These are phyloP conservation scores for Aureococcus anophagefferens DNA, from an alignment of 108 stramenopile genomes.

Conservation along the genomic window DNA sequence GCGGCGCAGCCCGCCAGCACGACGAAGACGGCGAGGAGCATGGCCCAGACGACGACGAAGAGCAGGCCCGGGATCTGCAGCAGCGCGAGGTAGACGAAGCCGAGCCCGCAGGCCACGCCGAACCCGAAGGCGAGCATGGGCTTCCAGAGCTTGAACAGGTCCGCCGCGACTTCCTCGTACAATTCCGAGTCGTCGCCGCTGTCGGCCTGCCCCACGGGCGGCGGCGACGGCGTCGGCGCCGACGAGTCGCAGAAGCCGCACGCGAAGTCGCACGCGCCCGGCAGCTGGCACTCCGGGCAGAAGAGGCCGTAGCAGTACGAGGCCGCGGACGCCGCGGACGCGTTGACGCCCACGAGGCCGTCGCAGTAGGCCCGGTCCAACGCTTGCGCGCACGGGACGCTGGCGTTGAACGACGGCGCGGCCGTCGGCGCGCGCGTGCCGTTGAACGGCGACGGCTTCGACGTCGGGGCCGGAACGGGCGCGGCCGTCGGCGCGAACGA, in stretches of 20 bases:
- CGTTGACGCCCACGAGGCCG: no score
- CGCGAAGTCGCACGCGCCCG: neutral
- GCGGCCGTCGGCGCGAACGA: no score
- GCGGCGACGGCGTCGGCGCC: neutral
- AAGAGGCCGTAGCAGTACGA: neutral
- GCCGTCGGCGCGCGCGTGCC: neutral
- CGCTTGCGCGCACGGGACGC: neutral
- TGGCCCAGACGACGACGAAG: conserved; percentile 62
- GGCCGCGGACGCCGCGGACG: neutral
- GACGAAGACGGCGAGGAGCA: conserved; percentile 51
- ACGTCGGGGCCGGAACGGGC: neutral
- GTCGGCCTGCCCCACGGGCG: conserved; percentile 1
- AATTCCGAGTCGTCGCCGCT: conserved; percentile 7
- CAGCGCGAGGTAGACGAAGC: conserved; percentile 57
- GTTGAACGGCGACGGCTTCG: neutral
- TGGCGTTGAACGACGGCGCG: neutral
- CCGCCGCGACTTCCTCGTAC: conserved; percentile 30
- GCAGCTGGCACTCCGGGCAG: neutral
- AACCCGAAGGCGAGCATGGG: conserved; percentile 73
- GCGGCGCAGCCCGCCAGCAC: conserved; percentile 54
- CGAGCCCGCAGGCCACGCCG: conserved; percentile 48
- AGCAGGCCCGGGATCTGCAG: conserved; percentile 72
- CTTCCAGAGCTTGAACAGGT: conserved; percentile 38
- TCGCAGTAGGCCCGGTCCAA: neutral
- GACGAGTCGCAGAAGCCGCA: neutral